Evolutionary conservation across 257 asterid species (phyloP).

Genomic region (Echium plantagineum): DNA sequence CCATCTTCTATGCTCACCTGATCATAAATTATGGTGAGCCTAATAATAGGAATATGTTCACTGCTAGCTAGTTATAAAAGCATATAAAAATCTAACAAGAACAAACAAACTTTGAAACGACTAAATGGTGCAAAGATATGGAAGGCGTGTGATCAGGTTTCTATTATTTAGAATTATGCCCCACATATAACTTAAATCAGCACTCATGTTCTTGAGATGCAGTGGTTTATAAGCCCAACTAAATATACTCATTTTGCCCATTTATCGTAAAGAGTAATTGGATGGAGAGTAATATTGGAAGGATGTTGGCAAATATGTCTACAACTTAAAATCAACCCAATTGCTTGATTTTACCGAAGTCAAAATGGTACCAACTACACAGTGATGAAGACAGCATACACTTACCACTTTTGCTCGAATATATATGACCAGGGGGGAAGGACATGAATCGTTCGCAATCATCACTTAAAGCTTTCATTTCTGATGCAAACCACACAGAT

Average conservation of each 20-base stretch:
- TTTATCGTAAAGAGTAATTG: too few species aligned
- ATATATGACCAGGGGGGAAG: conserved; percentile 91
- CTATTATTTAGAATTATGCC: too few species aligned
- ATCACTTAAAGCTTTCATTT: conserved; percentile 97
- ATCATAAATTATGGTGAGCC: conserved; percentile 13
- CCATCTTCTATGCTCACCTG: conserved; percentile 92
- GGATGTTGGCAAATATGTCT: too few species aligned
- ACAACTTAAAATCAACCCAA: too few species aligned
- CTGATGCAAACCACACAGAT: conserved; percentile 96
- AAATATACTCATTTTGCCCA: too few species aligned
- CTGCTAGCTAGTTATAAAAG: background rate
- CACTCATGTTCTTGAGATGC: background rate
- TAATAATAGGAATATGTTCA: background rate
- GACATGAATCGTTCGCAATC: conserved; percentile 87
- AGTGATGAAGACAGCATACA: conserved; percentile 12
- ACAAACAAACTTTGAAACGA: too few species aligned
- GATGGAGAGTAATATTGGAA: background rate
- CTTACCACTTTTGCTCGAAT: conserved; percentile 89
- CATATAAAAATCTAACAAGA: background rate
- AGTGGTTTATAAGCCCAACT: too few species aligned
- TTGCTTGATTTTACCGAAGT: background rate
- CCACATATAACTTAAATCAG: background rate
- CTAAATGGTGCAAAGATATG: background rate
- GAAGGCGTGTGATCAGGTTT: background rate
- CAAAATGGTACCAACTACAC: background rate